Conservation (phyloP, 371 early-diverging fungal genomes). For the Syncephalastrum contaminatum region DNA sequence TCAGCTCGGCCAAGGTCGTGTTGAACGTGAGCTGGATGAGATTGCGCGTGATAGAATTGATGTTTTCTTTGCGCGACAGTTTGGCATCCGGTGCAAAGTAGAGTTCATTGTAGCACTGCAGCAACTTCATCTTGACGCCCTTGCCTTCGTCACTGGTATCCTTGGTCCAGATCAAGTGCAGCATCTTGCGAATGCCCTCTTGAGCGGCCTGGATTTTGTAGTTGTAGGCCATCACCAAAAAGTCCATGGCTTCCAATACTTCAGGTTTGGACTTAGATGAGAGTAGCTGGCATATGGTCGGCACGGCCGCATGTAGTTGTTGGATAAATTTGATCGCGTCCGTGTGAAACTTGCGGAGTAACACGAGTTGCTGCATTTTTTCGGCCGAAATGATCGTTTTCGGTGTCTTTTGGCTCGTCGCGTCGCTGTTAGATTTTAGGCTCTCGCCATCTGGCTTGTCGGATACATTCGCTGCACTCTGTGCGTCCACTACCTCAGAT, state of each 20-base stretch:
- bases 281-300: constrained; percentile 78
- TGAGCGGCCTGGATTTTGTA: constrained; percentile 83
- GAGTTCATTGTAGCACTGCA: constrained; percentile 76
- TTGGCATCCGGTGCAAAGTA: constrained; percentile 73
- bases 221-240: constrained; percentile 80
- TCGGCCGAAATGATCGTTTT: constrained; percentile 38
- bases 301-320: constrained; percentile 72
- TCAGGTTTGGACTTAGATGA: constrained; percentile 89
- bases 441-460: not conserved
- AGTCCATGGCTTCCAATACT: constrained; percentile 93
- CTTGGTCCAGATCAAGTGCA: constrained; percentile 94
- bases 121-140: constrained; percentile 75
- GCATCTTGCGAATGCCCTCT: constrained; percentile 90
- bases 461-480: constrained; percentile 8
- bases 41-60: constrained; percentile 66
- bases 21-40: constrained; percentile 79
- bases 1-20: constrained; percentile 88
- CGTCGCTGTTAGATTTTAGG: not conserved
- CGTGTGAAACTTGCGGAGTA: constrained; percentile 76
- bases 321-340: constrained; percentile 85
- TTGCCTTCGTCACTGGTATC: constrained; percentile 84
- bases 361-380: constrained; percentile 59
- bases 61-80: constrained; percentile 56
- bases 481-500: constrained; percentile 4
- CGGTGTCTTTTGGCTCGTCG: not conserved